Evolutionary conservation across 495 filamentous ascomycete genomes (phyloP).

Genomic region (Penicillium flavigenum): DNA sequence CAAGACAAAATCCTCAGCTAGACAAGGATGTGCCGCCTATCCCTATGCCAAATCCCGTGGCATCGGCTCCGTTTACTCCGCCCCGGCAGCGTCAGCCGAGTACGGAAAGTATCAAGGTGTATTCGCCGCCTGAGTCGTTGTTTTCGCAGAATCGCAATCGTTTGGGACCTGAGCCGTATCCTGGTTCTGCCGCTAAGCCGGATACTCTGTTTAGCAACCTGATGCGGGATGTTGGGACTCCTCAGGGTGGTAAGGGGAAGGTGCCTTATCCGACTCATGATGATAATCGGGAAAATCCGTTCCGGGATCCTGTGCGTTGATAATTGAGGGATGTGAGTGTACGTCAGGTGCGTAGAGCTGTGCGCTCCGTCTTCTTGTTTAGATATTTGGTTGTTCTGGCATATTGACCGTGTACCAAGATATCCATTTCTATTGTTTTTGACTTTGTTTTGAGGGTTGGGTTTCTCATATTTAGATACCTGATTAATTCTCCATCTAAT

Average conservation of each 20-base stretch:
- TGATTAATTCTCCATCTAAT: neutral
- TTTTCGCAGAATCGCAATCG: conserved; percentile 32
- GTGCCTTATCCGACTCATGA: conserved; percentile 33
- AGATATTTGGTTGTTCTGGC: neutral
- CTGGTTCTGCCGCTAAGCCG: conserved; percentile 32
- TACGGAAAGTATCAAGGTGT: conserved; percentile 68
- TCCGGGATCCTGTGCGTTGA: conserved; percentile 4
- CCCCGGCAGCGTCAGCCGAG: conserved; percentile 53
- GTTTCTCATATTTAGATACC: neutral
- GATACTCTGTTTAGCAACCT: conserved; percentile 66
- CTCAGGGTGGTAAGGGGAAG: conserved; percentile 37
- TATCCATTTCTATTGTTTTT: conserved; percentile 1
- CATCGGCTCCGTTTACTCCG: conserved; percentile 31
- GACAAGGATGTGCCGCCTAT: conserved; percentile 27
- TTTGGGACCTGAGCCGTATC: conserved; percentile 34
- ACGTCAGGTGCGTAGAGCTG: neutral
- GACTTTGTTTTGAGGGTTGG: neutral
- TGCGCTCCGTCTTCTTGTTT: neutral
- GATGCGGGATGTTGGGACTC: conserved; percentile 57
- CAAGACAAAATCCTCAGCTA: conserved; percentile 5
- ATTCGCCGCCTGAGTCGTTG: conserved; percentile 57
- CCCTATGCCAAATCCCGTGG: conserved; percentile 8
- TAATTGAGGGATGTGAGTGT: neutral
- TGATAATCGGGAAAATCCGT: conserved; percentile 6
- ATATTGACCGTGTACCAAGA: conserved; percentile 6